A percentile compares a stretch with the other conserved stretches of the same genome.
phyloP scores from a whole-genome alignment of 2,329 filamentous ascomycete species.

The Aspergillus sp. region DNA sequence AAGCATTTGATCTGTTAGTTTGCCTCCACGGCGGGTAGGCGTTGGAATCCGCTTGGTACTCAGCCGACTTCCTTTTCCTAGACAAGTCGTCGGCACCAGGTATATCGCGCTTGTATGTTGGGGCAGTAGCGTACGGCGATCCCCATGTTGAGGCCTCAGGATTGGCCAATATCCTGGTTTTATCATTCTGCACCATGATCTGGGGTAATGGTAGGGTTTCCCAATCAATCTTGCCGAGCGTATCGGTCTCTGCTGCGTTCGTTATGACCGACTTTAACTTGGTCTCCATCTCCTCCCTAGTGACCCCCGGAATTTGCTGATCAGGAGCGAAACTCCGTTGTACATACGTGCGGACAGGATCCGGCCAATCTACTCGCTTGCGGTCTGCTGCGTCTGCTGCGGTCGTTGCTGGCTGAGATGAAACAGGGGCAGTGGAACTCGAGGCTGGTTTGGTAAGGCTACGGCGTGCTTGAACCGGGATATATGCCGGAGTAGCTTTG shows the following conservation, averaged over 20 bases:
- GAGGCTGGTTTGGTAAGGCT: conserved; percentile 47
- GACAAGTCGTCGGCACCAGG: conserved; percentile 35
- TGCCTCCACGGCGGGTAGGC: conserved; percentile 71
- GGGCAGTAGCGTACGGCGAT: conserved; percentile 20
- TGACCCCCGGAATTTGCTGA: conserved; percentile 64
- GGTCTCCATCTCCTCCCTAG: conserved; percentile 70
- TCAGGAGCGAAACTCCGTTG: conserved; percentile 80
- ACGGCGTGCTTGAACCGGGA: conserved; percentile 62
- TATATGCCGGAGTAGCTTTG: conserved; percentile 56
- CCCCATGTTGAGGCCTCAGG: conserved; percentile 41
- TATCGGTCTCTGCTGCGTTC: conserved; percentile 70
- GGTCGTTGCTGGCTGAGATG: conserved; percentile 29
- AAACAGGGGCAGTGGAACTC: conserved; percentile 1
- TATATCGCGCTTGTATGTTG: conserved; percentile 22
- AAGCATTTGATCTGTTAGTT: conserved; percentile 60
- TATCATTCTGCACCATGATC: conserved; percentile 73
- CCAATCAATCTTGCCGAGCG: conserved; percentile 78
- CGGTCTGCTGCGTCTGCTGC: conserved; percentile 33
- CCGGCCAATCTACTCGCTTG: conserved; percentile 72
- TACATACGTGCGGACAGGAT: conserved; percentile 83
- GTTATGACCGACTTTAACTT: conserved; percentile 87
- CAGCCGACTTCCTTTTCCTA: conserved; percentile 82
- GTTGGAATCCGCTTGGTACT: conserved; percentile 54
- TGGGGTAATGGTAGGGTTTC: conserved; percentile 79
- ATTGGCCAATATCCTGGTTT: conserved; percentile 50